Evolutionary conservation across 1,139 yeast genomes (phyloP).

Genomic region (Nadsonia commutata): DNA sequence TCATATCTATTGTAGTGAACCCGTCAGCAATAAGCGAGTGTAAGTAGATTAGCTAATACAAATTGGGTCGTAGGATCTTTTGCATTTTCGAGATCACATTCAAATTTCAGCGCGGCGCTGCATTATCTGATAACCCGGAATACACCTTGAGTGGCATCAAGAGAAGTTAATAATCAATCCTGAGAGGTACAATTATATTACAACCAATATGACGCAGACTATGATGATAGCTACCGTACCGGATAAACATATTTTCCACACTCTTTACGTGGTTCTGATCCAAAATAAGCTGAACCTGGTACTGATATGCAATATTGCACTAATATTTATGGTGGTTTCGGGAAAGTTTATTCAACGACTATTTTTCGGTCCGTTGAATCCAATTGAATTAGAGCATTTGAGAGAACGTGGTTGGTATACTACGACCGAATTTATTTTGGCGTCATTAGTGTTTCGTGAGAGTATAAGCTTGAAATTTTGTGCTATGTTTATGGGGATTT

Average conservation of each 20-base stretch:
- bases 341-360: constrained; percentile 6
- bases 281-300: neutral
- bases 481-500: constrained; percentile 28
- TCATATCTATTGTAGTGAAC: too few species aligned
- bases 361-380: constrained; percentile 7
- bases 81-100: too few species aligned
- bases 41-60: too few species aligned
- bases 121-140: too few species aligned
- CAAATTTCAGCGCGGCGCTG: too few species aligned
- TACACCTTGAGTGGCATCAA: too few species aligned
- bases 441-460: constrained; percentile 14
- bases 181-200: too few species aligned
- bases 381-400: constrained; percentile 5
- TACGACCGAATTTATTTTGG: constrained; percentile 16
- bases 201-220: too few species aligned
- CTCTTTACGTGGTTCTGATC: neutral
- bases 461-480: constrained; percentile 21
- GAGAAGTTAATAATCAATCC: too few species aligned
- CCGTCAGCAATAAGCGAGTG: too few species aligned
- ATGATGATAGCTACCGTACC: too few species aligned
- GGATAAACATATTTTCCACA: neutral
- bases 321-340: neutral
- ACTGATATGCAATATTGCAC: neutral
- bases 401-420: constrained; percentile 12
- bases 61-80: too few species aligned